A percentile compares a stretch with the other conserved stretches of the same genome.
phyloP scores from a whole-genome alignment of 148 eudicot species.

The Diospyros lotus region DNA sequence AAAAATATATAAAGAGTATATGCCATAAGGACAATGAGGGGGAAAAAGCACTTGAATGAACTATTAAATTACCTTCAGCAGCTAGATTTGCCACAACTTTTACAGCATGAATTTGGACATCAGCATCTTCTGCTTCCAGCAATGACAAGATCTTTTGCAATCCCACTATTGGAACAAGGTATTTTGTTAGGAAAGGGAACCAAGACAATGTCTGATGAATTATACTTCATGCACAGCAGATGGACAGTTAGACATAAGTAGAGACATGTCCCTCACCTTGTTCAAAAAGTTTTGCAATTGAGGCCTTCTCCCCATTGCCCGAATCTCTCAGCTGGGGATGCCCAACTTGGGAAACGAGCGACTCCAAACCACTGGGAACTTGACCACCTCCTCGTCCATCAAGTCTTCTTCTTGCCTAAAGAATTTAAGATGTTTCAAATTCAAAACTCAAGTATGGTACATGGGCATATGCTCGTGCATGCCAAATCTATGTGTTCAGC shows the following conservation, averaged over 20 bases:
- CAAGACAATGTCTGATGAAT: neutral
- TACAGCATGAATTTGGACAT: conserved; percentile 79
- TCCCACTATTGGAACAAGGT: conserved; percentile 49
- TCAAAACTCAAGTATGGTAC: conserved; percentile 8
- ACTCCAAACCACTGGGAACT: conserved; percentile 37
- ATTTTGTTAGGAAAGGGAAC: conserved; percentile 17
- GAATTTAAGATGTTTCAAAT: conserved; percentile 14
- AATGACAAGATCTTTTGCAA: conserved; percentile 81
- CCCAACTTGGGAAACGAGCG: conserved; percentile 48
- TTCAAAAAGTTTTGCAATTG: conserved; percentile 88
- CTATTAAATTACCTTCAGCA: conserved; percentile 67
- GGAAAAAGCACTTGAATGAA: neutral
- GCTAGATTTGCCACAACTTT: conserved; percentile 88
- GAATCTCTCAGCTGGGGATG: conserved; percentile 51
- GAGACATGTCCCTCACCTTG: conserved; percentile 52
- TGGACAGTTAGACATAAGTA: neutral
- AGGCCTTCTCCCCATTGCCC: conserved; percentile 57
- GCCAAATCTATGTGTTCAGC: conserved; percentile 5
- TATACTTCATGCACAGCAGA: neutral
- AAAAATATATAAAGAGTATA: no score
- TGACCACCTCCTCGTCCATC: conserved; percentile 40
- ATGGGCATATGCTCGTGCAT: neutral
- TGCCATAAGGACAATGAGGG: neutral
- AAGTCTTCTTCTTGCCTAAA: conserved; percentile 68
- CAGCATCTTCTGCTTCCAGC: conserved; percentile 84